phyloP scores from a whole-genome alignment of 2,329 filamentous ascomycete genomes.

The Cercospora canescens region DNA sequence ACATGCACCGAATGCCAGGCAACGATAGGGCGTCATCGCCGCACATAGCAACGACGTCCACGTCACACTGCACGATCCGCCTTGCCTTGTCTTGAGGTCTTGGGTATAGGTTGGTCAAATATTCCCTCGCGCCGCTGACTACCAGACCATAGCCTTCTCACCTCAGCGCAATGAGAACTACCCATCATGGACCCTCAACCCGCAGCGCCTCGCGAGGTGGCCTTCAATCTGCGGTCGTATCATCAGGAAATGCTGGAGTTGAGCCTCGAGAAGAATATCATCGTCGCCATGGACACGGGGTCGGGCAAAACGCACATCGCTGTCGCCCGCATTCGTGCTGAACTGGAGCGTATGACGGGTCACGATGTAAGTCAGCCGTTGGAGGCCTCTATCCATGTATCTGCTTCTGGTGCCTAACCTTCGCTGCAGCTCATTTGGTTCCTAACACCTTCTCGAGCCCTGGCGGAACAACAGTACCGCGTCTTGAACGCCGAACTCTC shows the following conservation, averaged over 20 bases:
- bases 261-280: slow-evolving; percentile 46
- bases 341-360: slow-evolving; percentile 40
- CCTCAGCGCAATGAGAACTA: neutral
- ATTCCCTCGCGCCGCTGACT: neutral
- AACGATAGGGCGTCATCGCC: neutral
- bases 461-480: slow-evolving; percentile 48
- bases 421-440: slow-evolving; percentile 46
- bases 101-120: neutral
- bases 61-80: neutral
- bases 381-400: neutral
- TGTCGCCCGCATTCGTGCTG: slow-evolving; percentile 44
- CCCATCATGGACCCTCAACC: neutral
- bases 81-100: neutral
- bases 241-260: slow-evolving; percentile 52
- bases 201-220: neutral
- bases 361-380: slow-evolving; percentile 37
- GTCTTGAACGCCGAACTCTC: slow-evolving; percentile 40
- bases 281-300: slow-evolving; percentile 53
- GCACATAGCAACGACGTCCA: neutral
- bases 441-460: slow-evolving; percentile 45
- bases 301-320: slow-evolving; percentile 52
- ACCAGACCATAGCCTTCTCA: neutral
- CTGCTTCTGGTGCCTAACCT: neutral
- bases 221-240: slow-evolving; percentile 41
- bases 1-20: neutral